Base-by-base conservation (phyloP, 2,329 filamentous ascomycete species). In the Ophiosphaerella herpotricha region DNA sequence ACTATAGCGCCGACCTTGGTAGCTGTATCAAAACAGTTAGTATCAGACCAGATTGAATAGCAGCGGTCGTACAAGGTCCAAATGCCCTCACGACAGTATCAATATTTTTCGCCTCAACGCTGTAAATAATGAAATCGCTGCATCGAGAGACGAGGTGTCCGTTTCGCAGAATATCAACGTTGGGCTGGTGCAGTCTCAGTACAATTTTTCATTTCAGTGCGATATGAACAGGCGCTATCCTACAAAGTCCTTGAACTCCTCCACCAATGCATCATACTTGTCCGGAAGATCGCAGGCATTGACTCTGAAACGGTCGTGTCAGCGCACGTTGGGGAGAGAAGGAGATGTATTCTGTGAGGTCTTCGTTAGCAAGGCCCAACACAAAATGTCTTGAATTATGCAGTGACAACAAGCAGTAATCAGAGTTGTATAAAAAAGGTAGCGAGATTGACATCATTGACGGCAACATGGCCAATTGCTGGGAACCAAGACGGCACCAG, bases 401-500 rank as follows among this genome's bases (percentile, higher is more conserved):
- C 61, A 48, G 47, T n/a, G 47, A 42, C 50, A 39, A 39, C 54
- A 47, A 46, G 51, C 54, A 52, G 60, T 54, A 64, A 81, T 97
- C 93, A 97, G 93, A 97, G 89, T 80, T 80, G 75, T 71, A 88
- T 84, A 84, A 81, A 74, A 86, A 88, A 97, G 93, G 93, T 97
- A 97, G 93, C 93, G 88, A 94, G 89, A 81, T 85, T 96, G 88
- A 95, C 93, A 97, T 97, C 93, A 97, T 85, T 84, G 93, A 96
- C 87, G 84, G 83, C 80, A 79, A 78, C 78, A 79, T 74, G 75
- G 78, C 73, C 61, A 71, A 70, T 66, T 78, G 77, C 77, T 66
- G 78, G 78, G 48, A 76, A 81, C 88, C 90, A 93, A 83, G 88
- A 96, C 86, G 89, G 87, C 80, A 77, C 78, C 77, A 80, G 80